These are phyloP conservation scores for Galerina marginata DNA, from an alignment of 768 basidiomycete species.

Conservation along the genomic window DNA sequence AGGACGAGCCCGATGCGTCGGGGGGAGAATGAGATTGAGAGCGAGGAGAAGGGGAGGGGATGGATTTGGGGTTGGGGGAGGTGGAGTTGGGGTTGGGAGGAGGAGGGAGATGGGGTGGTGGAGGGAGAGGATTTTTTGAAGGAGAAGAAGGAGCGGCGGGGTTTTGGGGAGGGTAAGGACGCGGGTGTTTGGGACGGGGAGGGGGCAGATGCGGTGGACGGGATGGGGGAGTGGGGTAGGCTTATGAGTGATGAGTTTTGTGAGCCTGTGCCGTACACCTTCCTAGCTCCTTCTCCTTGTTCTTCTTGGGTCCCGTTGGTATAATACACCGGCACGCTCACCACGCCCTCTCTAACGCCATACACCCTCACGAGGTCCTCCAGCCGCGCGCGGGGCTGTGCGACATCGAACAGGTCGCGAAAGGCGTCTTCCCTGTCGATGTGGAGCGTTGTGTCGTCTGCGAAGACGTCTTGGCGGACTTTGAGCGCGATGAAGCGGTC, in stretches of 20 bases:
- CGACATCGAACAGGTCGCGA: slow-evolving; percentile 79
- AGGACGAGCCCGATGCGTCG: slow-evolving; percentile 47
- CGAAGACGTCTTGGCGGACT: slow-evolving; percentile 79
- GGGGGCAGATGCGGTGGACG: slow-evolving; percentile 11
- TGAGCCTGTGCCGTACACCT: background rate
- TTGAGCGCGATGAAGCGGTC: slow-evolving; percentile 84
- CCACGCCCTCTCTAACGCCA: slow-evolving; percentile 46
- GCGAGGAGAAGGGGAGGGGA: slow-evolving; percentile 45
- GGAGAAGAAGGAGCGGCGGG: slow-evolving; percentile 12
- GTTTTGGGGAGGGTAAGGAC: background rate
- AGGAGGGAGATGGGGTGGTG: slow-evolving; percentile 18
- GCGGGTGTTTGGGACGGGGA: slow-evolving; percentile 4
- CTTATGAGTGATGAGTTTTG: background rate
- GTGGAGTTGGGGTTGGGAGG: slow-evolving; percentile 7
- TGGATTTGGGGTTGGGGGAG: slow-evolving; percentile 13
- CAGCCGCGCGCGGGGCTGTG: slow-evolving; percentile 74
- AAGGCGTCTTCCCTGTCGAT: slow-evolving; percentile 77
- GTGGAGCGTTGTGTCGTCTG: slow-evolving; percentile 76
- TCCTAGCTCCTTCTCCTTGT: background rate
- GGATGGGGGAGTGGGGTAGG: background rate
- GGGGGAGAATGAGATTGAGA: slow-evolving; percentile 48
- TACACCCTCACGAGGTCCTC: slow-evolving; percentile 71
- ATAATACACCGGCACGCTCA: slow-evolving; percentile 30
- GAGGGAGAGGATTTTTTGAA: slow-evolving; percentile 10
- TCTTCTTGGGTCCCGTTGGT: background rate